A percentile compares a stretch with the other conserved stretches of the same genome.
These are phyloP conservation scores for Plasmodium coatneyi DNA, from an alignment of 169 alveolate genomes.

Conservation along the genomic window DNA sequence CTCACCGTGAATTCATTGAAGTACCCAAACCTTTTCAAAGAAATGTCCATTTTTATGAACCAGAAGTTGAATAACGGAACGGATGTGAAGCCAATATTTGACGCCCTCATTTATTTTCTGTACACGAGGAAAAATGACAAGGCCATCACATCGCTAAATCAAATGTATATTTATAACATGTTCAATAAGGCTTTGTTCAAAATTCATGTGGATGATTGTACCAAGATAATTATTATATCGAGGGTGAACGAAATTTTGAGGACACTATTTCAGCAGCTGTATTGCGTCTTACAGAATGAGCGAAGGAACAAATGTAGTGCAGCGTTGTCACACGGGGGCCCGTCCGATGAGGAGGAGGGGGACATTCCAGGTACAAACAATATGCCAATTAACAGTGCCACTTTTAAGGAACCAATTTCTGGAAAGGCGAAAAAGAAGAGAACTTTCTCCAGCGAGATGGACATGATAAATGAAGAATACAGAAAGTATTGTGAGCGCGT, in stretches of 20 bases:
- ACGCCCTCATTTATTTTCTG: slow-evolving; percentile 17
- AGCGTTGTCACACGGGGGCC: not conserved
- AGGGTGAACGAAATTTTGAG: slow-evolving; percentile 43
- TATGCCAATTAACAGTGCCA: not conserved
- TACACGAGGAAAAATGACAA: not conserved
- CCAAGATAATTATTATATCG: slow-evolving; percentile 36
- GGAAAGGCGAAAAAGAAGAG: not conserved
- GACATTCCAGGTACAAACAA: not conserved
- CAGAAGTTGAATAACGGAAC: slow-evolving; percentile 16
- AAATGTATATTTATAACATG: slow-evolving; percentile 37
- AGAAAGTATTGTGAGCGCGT: slow-evolving; percentile 2
- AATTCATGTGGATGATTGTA: slow-evolving; percentile 34
- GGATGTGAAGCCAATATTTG: slow-evolving; percentile 35
- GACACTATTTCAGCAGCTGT: slow-evolving; percentile 7
- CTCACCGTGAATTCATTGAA: not conserved
- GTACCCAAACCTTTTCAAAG: slow-evolving; percentile 15
- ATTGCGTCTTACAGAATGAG: not conserved
- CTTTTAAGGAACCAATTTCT: not conserved
- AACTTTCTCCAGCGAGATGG: not conserved
- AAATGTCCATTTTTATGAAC: slow-evolving; percentile 37
- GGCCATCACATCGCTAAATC: slow-evolving; percentile 8
- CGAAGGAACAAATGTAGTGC: not conserved
- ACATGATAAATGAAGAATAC: slow-evolving; percentile 25
- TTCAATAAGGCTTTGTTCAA: slow-evolving; percentile 38
- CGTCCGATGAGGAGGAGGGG: not conserved